Percentiles rank a stretch among this genome's conserved stretches.
phyloP scores from a whole-genome alignment of 176 grass and related monocot genomes.

The Ananas comosus region DNA sequence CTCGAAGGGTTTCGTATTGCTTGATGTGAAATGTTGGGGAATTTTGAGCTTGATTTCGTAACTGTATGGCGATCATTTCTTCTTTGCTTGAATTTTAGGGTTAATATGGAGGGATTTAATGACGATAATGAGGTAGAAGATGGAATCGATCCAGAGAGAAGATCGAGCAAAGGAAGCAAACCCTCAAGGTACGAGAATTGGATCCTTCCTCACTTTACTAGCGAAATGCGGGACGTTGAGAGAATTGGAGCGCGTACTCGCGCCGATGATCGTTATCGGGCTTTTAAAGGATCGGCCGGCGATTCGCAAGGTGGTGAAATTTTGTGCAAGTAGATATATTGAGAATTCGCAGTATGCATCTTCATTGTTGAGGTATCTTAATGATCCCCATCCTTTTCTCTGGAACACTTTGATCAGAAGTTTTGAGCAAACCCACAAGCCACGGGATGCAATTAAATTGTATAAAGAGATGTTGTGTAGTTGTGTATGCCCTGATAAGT shows the following conservation, averaged over 20 bases:
- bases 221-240: not conserved
- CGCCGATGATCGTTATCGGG: not conserved
- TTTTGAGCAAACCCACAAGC: constrained; percentile 4
- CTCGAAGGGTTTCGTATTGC: not conserved
- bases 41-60: not conserved
- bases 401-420: constrained; percentile 23
- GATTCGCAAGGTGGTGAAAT: not conserved
- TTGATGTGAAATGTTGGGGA: not conserved
- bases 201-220: not conserved
- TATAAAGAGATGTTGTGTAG: constrained; percentile 3
- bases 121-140: not conserved
- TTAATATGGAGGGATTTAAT: not conserved
- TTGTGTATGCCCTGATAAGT: constrained; percentile 13
- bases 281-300: not conserved
- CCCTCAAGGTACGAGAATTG: not conserved
- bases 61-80: not conserved
- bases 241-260: not conserved
- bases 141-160: not conserved
- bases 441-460: constrained; percentile 1
- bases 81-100: not conserved
- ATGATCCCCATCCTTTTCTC: constrained; percentile 9
- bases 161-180: not conserved
- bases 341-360: not conserved
- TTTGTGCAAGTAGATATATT: not conserved
- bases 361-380: constrained; percentile 5